Percentiles rank a stretch among this genome's conserved stretches.
These are phyloP conservation scores for Monosporozyma aerobia DNA, from an alignment of 805 yeast species.

Conservation along the genomic window DNA sequence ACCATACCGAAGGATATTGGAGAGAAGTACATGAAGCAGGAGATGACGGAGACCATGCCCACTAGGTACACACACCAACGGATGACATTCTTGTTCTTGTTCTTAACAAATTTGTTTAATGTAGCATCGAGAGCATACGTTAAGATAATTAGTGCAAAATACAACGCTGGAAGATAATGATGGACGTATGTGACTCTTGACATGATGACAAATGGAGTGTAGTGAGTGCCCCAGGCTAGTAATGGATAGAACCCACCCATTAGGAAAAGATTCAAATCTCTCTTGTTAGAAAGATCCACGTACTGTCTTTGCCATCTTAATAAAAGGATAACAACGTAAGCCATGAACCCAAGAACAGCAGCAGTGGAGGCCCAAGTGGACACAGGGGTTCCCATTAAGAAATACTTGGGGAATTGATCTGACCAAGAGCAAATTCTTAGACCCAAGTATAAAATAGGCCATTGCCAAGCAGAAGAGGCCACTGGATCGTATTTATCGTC, in stretches of 20 bases:
- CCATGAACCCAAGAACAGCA: slow-evolving; percentile 49
- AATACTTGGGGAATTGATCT: slow-evolving; percentile 53
- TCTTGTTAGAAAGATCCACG: slow-evolving; percentile 44
- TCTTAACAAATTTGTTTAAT: slow-evolving; percentile 26
- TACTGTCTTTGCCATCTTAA: slow-evolving; percentile 81
- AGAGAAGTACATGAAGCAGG: slow-evolving; percentile 50
- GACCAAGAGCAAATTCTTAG: slow-evolving; percentile 74
- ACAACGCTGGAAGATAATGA: slow-evolving; percentile 76
- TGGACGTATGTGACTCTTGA: slow-evolving; percentile 81
- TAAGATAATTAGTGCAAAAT: slow-evolving; percentile 57
- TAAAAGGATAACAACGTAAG: slow-evolving; percentile 36
- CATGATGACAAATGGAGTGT: slow-evolving; percentile 68
- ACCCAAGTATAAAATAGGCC: slow-evolving; percentile 74
- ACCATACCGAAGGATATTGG: slow-evolving; percentile 62
- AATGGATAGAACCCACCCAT: slow-evolving; percentile 74
- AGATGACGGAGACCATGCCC: slow-evolving; percentile 37
- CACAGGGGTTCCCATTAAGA: slow-evolving; percentile 67
- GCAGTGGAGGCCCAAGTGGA: slow-evolving; percentile 68
- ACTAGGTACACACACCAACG: slow-evolving; percentile 31
- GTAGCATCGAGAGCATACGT: slow-evolving; percentile 45
- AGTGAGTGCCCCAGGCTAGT: slow-evolving; percentile 76
- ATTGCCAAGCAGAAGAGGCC: slow-evolving; percentile 77
- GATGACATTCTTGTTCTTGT: slow-evolving; percentile 16
- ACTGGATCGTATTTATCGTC: slow-evolving; percentile 62
- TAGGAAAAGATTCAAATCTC: slow-evolving; percentile 42